phyloP scores from a whole-genome alignment of 2,329 filamentous ascomycete species.

The Penicillium sclerotigenum region DNA sequence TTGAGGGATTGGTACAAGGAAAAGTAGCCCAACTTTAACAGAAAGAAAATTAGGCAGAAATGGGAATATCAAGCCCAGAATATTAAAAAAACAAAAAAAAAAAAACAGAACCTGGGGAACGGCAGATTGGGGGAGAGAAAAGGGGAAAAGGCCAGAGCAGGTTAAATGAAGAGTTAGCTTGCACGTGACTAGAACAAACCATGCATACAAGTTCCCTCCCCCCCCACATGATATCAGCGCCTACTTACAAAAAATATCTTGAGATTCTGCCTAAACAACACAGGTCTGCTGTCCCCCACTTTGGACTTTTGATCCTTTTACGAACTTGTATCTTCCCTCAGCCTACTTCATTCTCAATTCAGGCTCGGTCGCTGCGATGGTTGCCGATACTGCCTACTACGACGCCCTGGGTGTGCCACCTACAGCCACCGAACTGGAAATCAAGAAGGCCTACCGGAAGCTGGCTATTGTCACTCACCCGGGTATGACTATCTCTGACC shows the following conservation, averaged over 20 bases:
- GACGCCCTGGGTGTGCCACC: conserved; percentile 81
- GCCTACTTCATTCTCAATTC: not conserved
- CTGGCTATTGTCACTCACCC: conserved; percentile 91
- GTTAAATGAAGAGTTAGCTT: conserved; percentile 11
- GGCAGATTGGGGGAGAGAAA: conserved; percentile 13
- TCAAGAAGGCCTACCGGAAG: conserved; percentile 96
- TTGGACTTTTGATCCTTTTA: not conserved
- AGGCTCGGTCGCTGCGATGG: conserved; percentile 54
- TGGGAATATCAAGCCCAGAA: conserved; percentile 7
- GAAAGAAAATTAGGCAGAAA: conserved; percentile 2
- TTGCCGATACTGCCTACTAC: conserved; percentile 84
- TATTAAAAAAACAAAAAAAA: conserved; percentile 1
- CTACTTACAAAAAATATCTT: conserved; percentile 6
- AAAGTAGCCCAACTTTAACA: not conserved
- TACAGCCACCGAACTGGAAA: conserved; percentile 83
- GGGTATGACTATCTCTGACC: conserved; percentile 49
- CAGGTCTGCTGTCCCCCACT: not conserved
- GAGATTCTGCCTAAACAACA: conserved; percentile 25
- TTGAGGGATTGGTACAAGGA: not conserved
- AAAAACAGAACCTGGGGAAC: conserved; percentile 11
- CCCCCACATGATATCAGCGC: conserved; percentile 13
- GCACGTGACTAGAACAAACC: conserved; percentile 4
- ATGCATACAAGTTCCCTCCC: conserved; percentile 4
- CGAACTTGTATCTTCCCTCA: not conserved
- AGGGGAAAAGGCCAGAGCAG: conserved; percentile 16